Evolutionary conservation across 441 rosid genomes (phyloP).

Genomic region (Biscutella laevigata): DNA sequence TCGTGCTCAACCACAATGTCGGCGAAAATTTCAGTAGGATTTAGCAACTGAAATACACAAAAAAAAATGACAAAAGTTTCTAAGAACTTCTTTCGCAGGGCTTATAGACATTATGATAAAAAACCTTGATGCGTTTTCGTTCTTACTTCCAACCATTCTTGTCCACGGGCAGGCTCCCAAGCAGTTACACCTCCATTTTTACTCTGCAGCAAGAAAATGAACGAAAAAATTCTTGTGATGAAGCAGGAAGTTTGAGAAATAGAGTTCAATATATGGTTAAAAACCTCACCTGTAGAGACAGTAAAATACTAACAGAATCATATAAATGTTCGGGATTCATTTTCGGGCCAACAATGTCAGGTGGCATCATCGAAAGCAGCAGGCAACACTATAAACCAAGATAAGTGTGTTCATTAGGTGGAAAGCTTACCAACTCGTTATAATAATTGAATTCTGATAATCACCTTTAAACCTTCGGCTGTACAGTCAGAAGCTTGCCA

Average conservation of each 20-base stretch:
- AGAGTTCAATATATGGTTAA: neutral
- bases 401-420: neutral
- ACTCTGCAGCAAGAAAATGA: constrained; percentile 19
- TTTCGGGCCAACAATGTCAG: too few species aligned
- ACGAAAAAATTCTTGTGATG: neutral
- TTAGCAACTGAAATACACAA: constrained; percentile 21
- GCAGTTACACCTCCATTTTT: constrained; percentile 45
- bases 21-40: constrained; percentile 32
- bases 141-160: constrained; percentile 53
- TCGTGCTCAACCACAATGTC: constrained; percentile 37
- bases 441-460: neutral
- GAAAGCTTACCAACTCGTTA: neutral
- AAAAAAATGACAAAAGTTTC: neutral
- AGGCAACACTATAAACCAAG: too few species aligned
- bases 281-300: constrained; percentile 50
- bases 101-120: neutral
- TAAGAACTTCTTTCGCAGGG: neutral
- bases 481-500: constrained; percentile 60
- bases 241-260: neutral
- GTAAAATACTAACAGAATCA: constrained; percentile 56
- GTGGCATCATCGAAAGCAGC: too few species aligned
- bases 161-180: constrained; percentile 62
- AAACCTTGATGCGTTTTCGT: neutral
- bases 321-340: too few species aligned
- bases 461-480: constrained; percentile 46